Percentiles rank a stretch among this genome's conserved stretches.
Evolutionary conservation across 163 green algal genomes (phyloP).

Genomic region (Chlamydomonas reinhardtii): DNA sequence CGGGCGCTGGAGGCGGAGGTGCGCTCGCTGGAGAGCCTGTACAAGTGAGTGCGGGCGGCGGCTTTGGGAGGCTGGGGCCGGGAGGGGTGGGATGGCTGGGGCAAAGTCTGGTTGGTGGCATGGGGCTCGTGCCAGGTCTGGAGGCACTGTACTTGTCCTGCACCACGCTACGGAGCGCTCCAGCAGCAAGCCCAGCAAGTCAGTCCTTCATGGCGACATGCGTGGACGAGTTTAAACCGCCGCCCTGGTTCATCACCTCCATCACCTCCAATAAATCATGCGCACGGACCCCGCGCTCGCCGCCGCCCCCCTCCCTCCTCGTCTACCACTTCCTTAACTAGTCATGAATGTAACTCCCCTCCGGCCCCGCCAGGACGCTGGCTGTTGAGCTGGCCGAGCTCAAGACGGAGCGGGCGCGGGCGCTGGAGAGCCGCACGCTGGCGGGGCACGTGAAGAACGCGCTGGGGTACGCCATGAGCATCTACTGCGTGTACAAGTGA

Average conservation of each 20-base stretch:
- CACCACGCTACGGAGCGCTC: no score
- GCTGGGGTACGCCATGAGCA: constrained; percentile 85
- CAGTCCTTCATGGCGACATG: no score
- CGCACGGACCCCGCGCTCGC: no score
- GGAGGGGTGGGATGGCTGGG: background rate
- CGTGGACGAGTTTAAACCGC: no score
- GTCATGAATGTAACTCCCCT: no score
- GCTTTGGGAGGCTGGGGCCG: background rate
- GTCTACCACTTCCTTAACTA: no score
- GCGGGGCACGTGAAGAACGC: constrained; percentile 83
- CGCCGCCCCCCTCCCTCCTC: no score
- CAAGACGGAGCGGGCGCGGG: constrained; percentile 72
- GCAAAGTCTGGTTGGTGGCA: background rate
- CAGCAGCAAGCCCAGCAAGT: no score
- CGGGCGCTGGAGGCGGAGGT: constrained; percentile 66
- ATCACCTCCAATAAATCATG: no score
- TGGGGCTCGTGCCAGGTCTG: no score
- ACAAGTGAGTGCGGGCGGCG: constrained; percentile 31
- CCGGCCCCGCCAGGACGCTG: constrained; percentile 54
- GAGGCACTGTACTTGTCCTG: no score
- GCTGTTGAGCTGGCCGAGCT: constrained; percentile 86
- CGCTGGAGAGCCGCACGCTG: constrained; percentile 77
- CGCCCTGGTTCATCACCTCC: no score
- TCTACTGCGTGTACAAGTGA: constrained; percentile 89
- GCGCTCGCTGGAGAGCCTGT: constrained; percentile 35